Percentiles rank a stretch among this genome's conserved stretches.
phyloP scores from a whole-genome alignment of 345 rosid species.

The Mercurialis annua region DNA sequence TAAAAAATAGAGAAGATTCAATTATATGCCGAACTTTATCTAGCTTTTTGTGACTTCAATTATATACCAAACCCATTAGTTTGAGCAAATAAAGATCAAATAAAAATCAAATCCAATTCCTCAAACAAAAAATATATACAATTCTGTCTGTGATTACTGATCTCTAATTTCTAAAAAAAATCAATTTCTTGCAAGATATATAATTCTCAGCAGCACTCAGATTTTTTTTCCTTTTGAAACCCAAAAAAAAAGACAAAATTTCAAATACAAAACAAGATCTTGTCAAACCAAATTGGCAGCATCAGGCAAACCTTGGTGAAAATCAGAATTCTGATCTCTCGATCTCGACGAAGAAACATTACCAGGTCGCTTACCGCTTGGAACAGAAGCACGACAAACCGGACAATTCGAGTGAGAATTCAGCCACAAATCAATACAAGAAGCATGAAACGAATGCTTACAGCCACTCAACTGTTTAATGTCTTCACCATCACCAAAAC shows the following conservation, averaged over 20 bases:
- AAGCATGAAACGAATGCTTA: conserved; percentile 66
- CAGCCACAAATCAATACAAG: conserved; percentile 68
- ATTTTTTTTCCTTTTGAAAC: not conserved
- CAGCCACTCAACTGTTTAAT: conserved; percentile 52
- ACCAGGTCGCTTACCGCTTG: conserved; percentile 8
- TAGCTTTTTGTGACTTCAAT: not conserved
- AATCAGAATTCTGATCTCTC: conserved; percentile 49
- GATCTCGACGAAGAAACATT: conserved; percentile 1
- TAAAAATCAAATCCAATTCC: not conserved
- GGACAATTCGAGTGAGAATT: conserved; percentile 59
- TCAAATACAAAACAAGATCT: not conserved
- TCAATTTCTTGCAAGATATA: too few relatives aligned
- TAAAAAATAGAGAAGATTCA: not conserved
- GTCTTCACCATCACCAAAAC: conserved; percentile 51
- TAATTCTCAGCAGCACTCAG: not conserved
- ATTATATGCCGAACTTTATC: not conserved
- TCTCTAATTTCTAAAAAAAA: too few relatives aligned
- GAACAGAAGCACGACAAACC: conserved; percentile 58
- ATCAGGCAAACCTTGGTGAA: conserved; percentile 68
- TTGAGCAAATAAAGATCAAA: not conserved
- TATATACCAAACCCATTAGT: not conserved
- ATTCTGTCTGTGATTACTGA: too few relatives aligned
- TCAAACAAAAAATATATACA: not conserved
- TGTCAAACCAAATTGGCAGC: conserved; percentile 57
- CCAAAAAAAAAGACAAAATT: too few relatives aligned